A percentile compares a stretch with the other conserved stretches of the same genome.
Conservation (phyloP, 2,329 filamentous ascomycete species). For the Fusarium nanum region DNA sequence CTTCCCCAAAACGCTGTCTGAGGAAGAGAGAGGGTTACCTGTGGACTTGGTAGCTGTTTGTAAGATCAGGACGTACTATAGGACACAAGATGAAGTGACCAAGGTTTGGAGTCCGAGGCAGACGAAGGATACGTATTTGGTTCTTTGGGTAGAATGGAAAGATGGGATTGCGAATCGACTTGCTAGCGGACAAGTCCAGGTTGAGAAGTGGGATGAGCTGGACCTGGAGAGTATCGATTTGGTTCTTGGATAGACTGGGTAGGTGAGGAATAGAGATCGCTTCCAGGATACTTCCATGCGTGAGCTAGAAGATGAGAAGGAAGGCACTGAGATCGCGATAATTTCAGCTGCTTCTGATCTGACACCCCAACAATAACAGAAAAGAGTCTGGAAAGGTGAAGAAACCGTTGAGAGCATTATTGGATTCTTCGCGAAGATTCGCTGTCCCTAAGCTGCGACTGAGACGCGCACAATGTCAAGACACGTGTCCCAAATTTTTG, state of each 20-base stretch:
- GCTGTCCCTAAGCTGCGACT: not conserved
- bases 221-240: not conserved
- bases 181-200: not conserved
- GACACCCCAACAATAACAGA: no score
- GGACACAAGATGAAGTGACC: not conserved
- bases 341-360: no score
- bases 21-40: fast-evolving
- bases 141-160: slow-evolving; percentile 24
- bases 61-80: not conserved
- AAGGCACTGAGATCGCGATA: no score
- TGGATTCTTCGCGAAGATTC: not conserved
- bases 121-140: not conserved
- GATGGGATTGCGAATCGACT: slow-evolving; percentile 2
- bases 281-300: no score
- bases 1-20: not conserved
- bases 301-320: no score
- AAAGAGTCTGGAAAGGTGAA: no score
- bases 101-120: not conserved
- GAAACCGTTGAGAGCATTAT: no score
- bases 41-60: slow-evolving; percentile 10
- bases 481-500: fast-evolving
- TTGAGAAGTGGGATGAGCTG: not conserved
- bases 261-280: not conserved
- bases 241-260: not conserved
- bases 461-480: not conserved